Conservation (phyloP, 164 flowering plant genomes). For the Aristolochia contorta region DNA sequence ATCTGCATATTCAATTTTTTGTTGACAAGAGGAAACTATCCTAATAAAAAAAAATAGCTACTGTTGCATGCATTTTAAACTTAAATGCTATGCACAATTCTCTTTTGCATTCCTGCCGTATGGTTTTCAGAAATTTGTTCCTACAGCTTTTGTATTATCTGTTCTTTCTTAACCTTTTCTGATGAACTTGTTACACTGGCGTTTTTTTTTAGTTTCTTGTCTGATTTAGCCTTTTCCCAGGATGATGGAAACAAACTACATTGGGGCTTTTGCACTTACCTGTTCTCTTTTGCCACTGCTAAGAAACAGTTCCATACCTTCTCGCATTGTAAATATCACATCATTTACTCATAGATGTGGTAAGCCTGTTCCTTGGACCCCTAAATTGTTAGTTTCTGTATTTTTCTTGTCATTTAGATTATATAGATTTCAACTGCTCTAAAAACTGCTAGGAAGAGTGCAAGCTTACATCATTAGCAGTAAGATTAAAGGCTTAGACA, state of each 20-base stretch:
- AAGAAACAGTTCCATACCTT: slow-evolving; percentile 51
- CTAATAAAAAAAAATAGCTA: too few relatives aligned
- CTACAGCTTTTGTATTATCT: too few relatives aligned
- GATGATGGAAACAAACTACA: slow-evolving; percentile 81
- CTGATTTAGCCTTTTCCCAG: slow-evolving; percentile 22
- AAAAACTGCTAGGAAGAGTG: neutral
- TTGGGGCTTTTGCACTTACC: slow-evolving; percentile 78
- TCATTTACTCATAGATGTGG: slow-evolving; percentile 88
- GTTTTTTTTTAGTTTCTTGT: too few relatives aligned
- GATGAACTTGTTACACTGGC: too few relatives aligned
- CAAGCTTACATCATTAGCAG: neutral
- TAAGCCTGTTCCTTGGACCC: slow-evolving; percentile 17
- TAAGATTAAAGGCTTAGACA: neutral
- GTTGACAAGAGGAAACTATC: too few relatives aligned
- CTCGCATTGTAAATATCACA: slow-evolving; percentile 78
- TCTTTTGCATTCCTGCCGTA: neutral
- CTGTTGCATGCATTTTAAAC: neutral
- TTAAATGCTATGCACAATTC: neutral
- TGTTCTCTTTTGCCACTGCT: slow-evolving; percentile 72
- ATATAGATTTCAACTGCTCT: neutral
- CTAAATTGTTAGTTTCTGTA: neutral
- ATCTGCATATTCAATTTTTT: too few relatives aligned
- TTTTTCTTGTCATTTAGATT: neutral
- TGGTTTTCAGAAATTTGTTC: too few relatives aligned
- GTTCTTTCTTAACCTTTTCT: too few relatives aligned